Conservation (phyloP, 2,329 filamentous ascomycete species). For the Colletotrichum sp. region DNA sequence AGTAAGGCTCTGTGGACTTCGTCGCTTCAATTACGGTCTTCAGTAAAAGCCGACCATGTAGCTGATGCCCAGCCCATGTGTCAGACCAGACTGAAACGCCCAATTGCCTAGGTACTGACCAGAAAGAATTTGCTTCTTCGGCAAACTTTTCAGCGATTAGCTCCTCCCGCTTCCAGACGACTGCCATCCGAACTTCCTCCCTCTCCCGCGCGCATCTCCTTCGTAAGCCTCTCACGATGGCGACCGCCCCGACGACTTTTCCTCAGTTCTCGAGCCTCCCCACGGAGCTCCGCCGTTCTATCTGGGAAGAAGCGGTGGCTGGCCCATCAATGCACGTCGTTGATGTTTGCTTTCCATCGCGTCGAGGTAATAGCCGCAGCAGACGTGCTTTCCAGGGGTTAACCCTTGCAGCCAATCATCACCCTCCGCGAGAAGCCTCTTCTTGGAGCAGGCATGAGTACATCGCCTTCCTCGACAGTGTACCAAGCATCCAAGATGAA, state of each 20-base stretch:
- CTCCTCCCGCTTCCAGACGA: background rate
- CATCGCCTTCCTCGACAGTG: background rate
- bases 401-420: background rate
- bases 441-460: background rate
- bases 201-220: background rate
- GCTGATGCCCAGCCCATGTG: background rate
- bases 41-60: background rate
- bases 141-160: background rate
- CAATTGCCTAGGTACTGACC: background rate
- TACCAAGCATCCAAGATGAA: background rate
- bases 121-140: background rate
- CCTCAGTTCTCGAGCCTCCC: background rate
- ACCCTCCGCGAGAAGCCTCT: background rate
- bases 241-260: background rate
- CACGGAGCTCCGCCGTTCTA: background rate
- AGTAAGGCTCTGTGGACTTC: background rate
- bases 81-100: background rate
- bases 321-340: constrained; percentile 29
- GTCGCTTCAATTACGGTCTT: background rate
- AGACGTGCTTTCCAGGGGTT: background rate
- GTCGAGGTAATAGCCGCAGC: constrained; percentile 6
- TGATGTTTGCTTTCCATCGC: constrained; percentile 30
- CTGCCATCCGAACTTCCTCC: background rate
- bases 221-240: constrained; percentile 32
- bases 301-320: constrained; percentile 5